Base-by-base conservation (phyloP, 1,284 basidiomycete species). In the Ceratobasidium sp. region DNA sequence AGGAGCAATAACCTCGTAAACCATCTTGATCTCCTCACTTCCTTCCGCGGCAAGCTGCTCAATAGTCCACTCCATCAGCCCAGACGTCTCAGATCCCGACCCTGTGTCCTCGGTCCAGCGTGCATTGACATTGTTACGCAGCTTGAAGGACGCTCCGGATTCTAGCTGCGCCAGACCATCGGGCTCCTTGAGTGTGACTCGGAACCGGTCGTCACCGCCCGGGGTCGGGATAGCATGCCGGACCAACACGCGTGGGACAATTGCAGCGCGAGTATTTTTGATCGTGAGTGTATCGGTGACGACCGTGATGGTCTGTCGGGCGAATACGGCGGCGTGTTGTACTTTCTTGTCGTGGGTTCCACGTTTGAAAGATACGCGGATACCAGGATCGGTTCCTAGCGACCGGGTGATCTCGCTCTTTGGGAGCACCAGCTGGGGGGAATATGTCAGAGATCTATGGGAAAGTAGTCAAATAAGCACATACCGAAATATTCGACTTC, bases 1-100 rank as follows among this genome's bases (percentile, higher is more conserved):
- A n/a, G 88, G 87, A 0, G 85, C 86, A 79, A 85, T 87, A 54
- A 90, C 84, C 77, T 89, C 88, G 86, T 88, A 90, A 77, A 87
- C 84, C 16, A 87, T 84, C 76, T 87, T 85, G 33, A 90, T 81
- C 44, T 82, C 82, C 23, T 87, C 83, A 81, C 86, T 86, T 59
- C 82, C 84, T 8, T 77, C 71, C 3, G 64, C 52, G 16, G 48
- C 60, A 30, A 80, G 41, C 57, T 79, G 65, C 2, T 78, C 73
- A n/a, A 80, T 41, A 16, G 64, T 27, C 78, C 78, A 80, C 52
- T 79, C 77, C 33, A 79, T 30, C 44, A 76, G 65, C n/a, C 77
- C 78, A 44, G 41, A 65, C 23, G 60, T 35, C 18, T 66, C 60
- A 1, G 71, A 23, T 14, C 59, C 70, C 12, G 48, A 38, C 3